A percentile compares a stretch with the other conserved stretches of the same genome.
Conservation (phyloP, 306 rosid genomes). For the Senna siamea region DNA sequence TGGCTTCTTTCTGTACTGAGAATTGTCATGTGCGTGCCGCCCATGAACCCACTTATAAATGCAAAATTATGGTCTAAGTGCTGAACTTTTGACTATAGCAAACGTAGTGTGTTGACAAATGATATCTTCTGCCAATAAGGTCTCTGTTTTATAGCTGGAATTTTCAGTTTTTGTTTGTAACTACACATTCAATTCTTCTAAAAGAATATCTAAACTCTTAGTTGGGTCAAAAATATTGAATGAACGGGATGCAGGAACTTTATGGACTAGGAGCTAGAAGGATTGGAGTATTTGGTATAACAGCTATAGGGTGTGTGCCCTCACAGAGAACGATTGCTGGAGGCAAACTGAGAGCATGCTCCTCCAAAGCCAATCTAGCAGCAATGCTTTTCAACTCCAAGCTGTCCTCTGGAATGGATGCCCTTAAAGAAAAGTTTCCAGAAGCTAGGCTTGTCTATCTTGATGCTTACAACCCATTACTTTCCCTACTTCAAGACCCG, state of each 20-base stretch:
- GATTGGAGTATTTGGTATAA: slow-evolving; percentile 58
- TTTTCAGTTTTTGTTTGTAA: slow-evolving; percentile 5
- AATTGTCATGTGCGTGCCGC: neutral
- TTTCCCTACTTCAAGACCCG: slow-evolving; percentile 55
- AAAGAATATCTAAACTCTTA: neutral
- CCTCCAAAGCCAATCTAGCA: slow-evolving; percentile 51
- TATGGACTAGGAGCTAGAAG: slow-evolving; percentile 70
- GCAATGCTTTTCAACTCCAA: slow-evolving; percentile 69
- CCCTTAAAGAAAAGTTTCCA: slow-evolving; percentile 41
- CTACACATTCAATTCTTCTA: slow-evolving; percentile 11
- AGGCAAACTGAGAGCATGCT: slow-evolving; percentile 52
- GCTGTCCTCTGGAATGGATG: slow-evolving; percentile 44
- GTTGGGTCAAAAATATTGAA: neutral
- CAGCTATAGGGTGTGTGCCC: slow-evolving; percentile 74
- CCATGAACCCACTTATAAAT: neutral
- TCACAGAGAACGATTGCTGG: slow-evolving; percentile 64
- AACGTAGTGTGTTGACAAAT: neutral
- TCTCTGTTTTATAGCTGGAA: slow-evolving; percentile 2
- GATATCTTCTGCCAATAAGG: slow-evolving; percentile 1
- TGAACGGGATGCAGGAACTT: slow-evolving; percentile 50
- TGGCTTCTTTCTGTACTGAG: neutral
- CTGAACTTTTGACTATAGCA: slow-evolving; percentile 9
- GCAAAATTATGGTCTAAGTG: neutral
- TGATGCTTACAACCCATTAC: slow-evolving; percentile 50
- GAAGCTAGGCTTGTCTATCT: slow-evolving; percentile 65